Base-by-base conservation (phyloP, 257 asterid genomes). In the Echites panduratus region DNA sequence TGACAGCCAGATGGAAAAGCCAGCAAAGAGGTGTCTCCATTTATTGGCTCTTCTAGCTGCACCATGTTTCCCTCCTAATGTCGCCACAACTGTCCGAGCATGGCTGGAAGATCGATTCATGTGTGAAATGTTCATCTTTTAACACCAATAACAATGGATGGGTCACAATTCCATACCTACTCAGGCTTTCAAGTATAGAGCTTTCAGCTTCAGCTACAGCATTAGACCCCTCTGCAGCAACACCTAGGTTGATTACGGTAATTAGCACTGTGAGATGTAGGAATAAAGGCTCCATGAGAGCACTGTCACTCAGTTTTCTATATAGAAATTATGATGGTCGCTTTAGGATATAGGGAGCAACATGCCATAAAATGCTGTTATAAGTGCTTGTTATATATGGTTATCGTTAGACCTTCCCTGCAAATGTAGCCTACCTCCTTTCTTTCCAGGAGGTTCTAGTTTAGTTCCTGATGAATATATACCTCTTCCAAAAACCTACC, bases 1-100 rank as follows among this genome's bases (percentile, higher is more conserved):
- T 40, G 96, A 91, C 40, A 91, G 81, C 98, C 98, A 94, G 75
- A 91, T 82, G 6, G 96, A 85, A 76, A 94, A 94, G 74, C 96
- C 98, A 0, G 96, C 83, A 78, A 82, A 91, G 68, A 94, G 87
- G 87, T 91, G 96, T 79, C 75, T 88, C 98, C 98, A 94, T 70
- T 85, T 82, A 75, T 82, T 62, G 3, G 88, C 79, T 59, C 83
- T 88, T 77, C 81, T 68, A 71, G 93, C 96, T 8, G 95, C 93
- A 66, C 98, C 96, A 70, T 82, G 78, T 57, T 75, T 67, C 54
- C 93, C 96, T 73, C 98, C 97, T 81, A 91, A 77, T 47, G 97
- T 94, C 48, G 97, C 94, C 48, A 94, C 87, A 64, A 94, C 97
- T 26, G 88, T 81, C 77, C 98, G 91, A 22, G 95, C 97, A 73